A percentile compares a stretch with the other conserved stretches of the same genome.
Conservation (phyloP, 2,329 filamentous ascomycete species). For the Diaporthe batatas region DNA sequence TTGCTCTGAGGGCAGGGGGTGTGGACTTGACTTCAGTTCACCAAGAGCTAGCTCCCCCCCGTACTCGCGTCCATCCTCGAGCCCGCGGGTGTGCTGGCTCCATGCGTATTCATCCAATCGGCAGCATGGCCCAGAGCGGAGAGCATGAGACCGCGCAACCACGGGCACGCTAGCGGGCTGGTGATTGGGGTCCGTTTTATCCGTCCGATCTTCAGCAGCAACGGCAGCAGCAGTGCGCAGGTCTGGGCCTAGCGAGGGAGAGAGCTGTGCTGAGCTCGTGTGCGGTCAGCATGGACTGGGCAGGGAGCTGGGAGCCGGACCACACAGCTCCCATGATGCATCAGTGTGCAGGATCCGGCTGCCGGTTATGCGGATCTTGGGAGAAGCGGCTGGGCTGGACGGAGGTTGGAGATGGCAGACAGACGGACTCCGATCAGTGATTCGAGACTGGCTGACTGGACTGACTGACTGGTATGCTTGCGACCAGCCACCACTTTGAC, state of each 20-base stretch:
- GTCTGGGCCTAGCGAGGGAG: background rate
- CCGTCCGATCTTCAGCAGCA: constrained; percentile 17
- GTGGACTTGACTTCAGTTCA: background rate
- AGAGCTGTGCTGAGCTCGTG: constrained; percentile 5
- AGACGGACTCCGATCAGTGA: background rate
- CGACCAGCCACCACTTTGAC: constrained; percentile 15
- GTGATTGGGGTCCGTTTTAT: background rate
- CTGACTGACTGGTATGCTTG: background rate
- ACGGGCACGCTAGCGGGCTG: constrained; percentile 2
- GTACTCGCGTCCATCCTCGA: constrained; percentile 1
- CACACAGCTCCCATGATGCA: constrained; percentile 9
- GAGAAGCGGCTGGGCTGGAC: constrained; percentile 2
- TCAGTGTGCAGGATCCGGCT: constrained; percentile 8
- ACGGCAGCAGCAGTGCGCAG: background rate
- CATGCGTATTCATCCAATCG: background rate
- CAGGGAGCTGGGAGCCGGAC: background rate
- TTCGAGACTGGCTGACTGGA: background rate
- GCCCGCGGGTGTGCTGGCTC: background rate
- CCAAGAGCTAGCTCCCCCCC: background rate
- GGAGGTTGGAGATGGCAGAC: background rate
- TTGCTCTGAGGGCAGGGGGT: background rate
- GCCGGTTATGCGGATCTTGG: constrained; percentile 2
- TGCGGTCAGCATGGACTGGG: background rate
- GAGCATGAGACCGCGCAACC: constrained; percentile 41
- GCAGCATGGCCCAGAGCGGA: constrained; percentile 20